Base-by-base conservation (phyloP, 768 basidiomycete species). In the Rhizopogon sp. region DNA sequence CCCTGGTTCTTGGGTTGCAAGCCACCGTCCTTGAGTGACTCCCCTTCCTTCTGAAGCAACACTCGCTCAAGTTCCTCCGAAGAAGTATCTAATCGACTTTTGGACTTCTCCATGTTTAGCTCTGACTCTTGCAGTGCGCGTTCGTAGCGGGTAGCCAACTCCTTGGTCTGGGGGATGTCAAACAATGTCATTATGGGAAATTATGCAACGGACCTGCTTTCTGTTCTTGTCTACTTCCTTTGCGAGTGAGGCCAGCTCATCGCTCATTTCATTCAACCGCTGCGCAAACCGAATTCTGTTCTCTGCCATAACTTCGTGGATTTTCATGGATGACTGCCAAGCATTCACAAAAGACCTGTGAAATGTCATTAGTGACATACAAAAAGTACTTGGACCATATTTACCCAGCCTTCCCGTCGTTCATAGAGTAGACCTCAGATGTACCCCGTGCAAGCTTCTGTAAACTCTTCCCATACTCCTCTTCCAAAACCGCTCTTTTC, bases 141-240 rank as follows among this genome's bases (percentile, higher is more conserved):
- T 68, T 99, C 97, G 66, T 95, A 93, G 55, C 95, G 80, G 20
- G 78, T 79, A 2, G 92, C 91, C 35, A 95, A 77, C 17, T 99
- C 97, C 69, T 98, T 98, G 35, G 92, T 91, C 90, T 94, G 55
- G n/a, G 17, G 37, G 43, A 39, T 28, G 52, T 62, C 40, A 63
- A 43, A 43, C 22, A 51, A 33, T 16, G 41, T 41, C 39, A 17
- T 40, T 50, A 40, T 46, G 7, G 14, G n/a, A 37, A 33, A 50
- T 31, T 31, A 49, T 25, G 20, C 17, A 43, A 63, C 77, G 51
- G 56, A 90, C 93, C 73, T 86, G 79, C 72, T 98, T 98, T 52
- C 96, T 77, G 67, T 89, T 88, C 76, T 93, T 94, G 60, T 99
- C 97, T 1, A 97, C 92, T 69, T 98, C 95, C 62, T 92, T 92